phyloP scores from a whole-genome alignment of 164 flowering plant genomes.

The Magnolia kwangsiensis region DNA sequence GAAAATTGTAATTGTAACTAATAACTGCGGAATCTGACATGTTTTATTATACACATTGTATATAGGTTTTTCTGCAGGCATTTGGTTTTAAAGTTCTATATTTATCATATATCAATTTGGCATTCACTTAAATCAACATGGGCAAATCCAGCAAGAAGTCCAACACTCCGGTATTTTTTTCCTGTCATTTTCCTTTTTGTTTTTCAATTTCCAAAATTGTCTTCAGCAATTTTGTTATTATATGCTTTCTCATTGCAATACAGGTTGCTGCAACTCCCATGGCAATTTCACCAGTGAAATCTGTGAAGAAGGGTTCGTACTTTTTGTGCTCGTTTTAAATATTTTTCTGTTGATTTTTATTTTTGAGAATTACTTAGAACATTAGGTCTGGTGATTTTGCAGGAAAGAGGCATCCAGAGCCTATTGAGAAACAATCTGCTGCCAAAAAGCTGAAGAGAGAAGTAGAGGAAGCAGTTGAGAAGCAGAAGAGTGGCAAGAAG shows the following conservation, averaged over 20 bases:
- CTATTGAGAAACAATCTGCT: constrained; percentile 32
- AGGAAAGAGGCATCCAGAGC: constrained; percentile 62
- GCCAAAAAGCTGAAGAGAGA: constrained; percentile 57
- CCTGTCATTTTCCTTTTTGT: no score
- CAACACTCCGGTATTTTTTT: not conserved
- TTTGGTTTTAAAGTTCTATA: no score
- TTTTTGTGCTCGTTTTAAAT: not conserved
- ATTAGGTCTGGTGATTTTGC: not conserved
- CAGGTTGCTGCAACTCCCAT: constrained; percentile 18
- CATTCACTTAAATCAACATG: not conserved
- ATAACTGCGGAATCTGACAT: not conserved
- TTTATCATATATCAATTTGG: not conserved
- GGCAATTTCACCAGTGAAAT: constrained; percentile 11
- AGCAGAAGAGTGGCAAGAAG: constrained; percentile 29
- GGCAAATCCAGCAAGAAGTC: not conserved
- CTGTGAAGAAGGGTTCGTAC: constrained; percentile 8
- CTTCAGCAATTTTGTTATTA: not conserved
- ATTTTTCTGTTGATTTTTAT: not conserved
- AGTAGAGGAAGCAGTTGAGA: constrained; percentile 25
- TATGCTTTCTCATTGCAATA: not conserved
- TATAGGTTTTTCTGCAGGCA: not conserved
- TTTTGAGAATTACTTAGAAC: not conserved
- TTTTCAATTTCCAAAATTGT: not conserved
- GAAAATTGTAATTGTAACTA: not conserved
- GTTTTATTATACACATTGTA: no score